Percentiles rank a stretch among this genome's conserved stretches.
These are phyloP conservation scores for Apiotrichum sp. DNA, from an alignment of 1,284 basidiomycete species.

Conservation along the genomic window DNA sequence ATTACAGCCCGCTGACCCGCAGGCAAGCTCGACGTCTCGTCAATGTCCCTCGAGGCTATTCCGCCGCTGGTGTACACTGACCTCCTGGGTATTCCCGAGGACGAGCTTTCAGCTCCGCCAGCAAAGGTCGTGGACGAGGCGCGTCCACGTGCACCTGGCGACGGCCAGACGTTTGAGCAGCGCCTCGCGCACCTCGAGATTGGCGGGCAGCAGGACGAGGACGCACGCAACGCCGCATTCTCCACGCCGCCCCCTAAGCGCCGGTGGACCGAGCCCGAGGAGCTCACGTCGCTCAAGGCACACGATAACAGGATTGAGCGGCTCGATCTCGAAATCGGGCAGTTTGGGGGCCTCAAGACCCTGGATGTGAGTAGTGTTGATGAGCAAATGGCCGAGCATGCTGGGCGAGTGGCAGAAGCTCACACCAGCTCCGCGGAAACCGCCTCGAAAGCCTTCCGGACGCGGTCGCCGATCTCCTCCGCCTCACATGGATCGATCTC, in stretches of 20 bases:
- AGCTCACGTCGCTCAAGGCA: conserved; percentile 33
- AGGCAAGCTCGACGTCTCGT: conserved; percentile 42
- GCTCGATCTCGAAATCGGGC: conserved; percentile 41
- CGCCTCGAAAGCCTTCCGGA: conserved; percentile 31
- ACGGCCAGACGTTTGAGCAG: neutral
- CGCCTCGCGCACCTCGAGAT: conserved; percentile 1
- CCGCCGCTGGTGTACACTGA: conserved; percentile 39
- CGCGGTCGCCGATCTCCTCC: conserved; percentile 41
- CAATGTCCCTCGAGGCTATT: conserved; percentile 28
- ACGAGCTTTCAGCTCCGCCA: conserved; percentile 27
- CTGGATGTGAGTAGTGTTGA: conserved; percentile 35
- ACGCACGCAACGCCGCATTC: conserved; percentile 13
- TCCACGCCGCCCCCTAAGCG: conserved; percentile 17
- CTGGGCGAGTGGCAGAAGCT: neutral
- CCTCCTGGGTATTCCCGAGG: conserved; percentile 32
- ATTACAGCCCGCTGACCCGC: neutral
- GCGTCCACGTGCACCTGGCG: neutral
- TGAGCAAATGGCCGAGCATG: too few species aligned
- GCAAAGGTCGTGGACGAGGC: neutral
- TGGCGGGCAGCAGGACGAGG: conserved; percentile 11
- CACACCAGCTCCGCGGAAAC: conserved; percentile 32
- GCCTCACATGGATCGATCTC: conserved; percentile 36
- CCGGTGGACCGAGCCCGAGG: conserved; percentile 40
- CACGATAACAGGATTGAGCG: conserved; percentile 28
- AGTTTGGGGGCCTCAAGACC: conserved; percentile 40